Conservation (phyloP, 208 protist species). For the Trypanosomatidae sp. region DNA sequence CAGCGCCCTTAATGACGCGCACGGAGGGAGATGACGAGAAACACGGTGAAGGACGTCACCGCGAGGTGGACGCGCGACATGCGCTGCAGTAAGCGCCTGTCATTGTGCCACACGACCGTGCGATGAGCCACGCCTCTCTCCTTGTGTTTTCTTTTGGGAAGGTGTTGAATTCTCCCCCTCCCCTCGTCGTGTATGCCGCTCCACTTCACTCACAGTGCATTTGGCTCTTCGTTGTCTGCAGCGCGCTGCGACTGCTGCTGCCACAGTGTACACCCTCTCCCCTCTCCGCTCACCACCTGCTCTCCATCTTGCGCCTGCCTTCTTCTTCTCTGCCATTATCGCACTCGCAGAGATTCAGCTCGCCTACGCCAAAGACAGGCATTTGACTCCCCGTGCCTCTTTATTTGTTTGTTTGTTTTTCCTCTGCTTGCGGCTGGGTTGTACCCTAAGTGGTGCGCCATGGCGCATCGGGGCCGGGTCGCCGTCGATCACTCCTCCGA, state of each 20-base stretch:
- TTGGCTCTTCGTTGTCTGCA: not conserved
- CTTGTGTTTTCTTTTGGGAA: not conserved
- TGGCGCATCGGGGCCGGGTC: slow-evolving; percentile 2
- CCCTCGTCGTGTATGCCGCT: not conserved
- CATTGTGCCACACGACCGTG: not conserved
- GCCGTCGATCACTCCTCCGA: not conserved
- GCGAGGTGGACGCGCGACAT: not conserved
- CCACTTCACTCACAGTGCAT: not conserved
- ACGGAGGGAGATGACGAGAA: not conserved
- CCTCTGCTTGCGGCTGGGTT: not conserved
- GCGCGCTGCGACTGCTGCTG: not conserved
- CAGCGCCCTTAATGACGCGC: not conserved
- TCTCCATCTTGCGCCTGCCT: not conserved
- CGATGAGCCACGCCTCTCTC: not conserved
- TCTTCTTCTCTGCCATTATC: not conserved
- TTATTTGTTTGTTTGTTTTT: not conserved
- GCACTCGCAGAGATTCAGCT: not conserved
- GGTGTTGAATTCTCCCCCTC: not conserved
- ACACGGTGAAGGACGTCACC: not conserved
- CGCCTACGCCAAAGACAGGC: not conserved
- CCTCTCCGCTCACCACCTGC: not conserved
- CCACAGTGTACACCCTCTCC: not conserved
- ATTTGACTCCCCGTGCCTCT: not conserved
- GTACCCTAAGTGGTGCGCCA: not conserved
- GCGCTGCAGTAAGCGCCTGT: not conserved